Evolutionary conservation across 2,329 filamentous ascomycete genomes (phyloP).

Genomic region (Cytospora paraplurivora): DNA sequence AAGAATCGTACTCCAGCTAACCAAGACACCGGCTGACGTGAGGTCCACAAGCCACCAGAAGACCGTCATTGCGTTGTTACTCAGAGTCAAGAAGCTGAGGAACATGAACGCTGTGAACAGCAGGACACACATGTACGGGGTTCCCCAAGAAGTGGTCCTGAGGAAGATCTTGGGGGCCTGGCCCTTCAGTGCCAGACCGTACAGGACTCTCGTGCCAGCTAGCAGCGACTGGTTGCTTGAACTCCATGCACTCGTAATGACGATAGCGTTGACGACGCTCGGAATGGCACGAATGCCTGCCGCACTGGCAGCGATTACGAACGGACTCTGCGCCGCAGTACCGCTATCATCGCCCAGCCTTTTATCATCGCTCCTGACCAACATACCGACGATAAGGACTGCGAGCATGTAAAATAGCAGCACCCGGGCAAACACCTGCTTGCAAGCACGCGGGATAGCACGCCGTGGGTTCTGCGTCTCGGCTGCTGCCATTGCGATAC

Average conservation of each 20-base stretch:
- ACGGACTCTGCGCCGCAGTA: constrained; percentile 57
- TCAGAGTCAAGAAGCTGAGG: constrained; percentile 60
- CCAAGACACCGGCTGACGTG: constrained; percentile 62
- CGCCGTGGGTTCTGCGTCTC: constrained; percentile 55
- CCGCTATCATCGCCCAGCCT: constrained; percentile 49
- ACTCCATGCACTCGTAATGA: constrained; percentile 72
- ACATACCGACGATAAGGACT: constrained; percentile 59
- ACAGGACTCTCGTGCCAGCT: constrained; percentile 60
- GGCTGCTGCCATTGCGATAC: constrained; percentile 56
- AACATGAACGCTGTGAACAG: constrained; percentile 57
- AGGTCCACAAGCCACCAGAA: constrained; percentile 67
- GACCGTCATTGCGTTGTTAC: constrained; percentile 60
- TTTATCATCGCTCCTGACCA: constrained; percentile 57
- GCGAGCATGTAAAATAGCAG: constrained; percentile 49
- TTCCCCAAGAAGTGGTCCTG: constrained; percentile 52
- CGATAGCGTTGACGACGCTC: constrained; percentile 74
- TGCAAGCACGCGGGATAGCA: constrained; percentile 51
- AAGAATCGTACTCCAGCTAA: constrained; percentile 65
- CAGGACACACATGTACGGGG: constrained; percentile 60
- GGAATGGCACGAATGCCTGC: constrained; percentile 69
- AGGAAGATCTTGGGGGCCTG: constrained; percentile 61
- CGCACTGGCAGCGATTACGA: constrained; percentile 70
- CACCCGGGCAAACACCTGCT: constrained; percentile 57
- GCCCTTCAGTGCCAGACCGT: constrained; percentile 60
- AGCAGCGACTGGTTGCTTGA: constrained; percentile 68